Percentiles rank a stretch among this genome's conserved stretches.
Evolutionary conservation across 2,329 filamentous ascomycete genomes (phyloP).

Genomic region (Coleophoma cylindrospora): DNA sequence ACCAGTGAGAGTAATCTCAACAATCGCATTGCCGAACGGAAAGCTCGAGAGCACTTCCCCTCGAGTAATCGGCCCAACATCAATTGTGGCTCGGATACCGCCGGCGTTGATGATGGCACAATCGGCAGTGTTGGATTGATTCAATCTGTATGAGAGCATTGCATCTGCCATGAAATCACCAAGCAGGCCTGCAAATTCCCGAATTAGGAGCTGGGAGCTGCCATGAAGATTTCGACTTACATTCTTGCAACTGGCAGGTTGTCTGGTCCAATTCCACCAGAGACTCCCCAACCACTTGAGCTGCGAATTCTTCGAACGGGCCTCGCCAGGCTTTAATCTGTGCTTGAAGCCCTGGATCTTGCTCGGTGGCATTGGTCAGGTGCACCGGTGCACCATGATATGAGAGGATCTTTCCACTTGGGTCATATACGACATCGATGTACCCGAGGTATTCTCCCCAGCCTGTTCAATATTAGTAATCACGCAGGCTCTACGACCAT

Average conservation of each 20-base stretch:
- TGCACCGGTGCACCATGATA: slow-evolving; percentile 62
- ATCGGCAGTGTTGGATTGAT: slow-evolving; percentile 32
- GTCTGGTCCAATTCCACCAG: slow-evolving; percentile 53
- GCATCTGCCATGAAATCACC: slow-evolving; percentile 53
- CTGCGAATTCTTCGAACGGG: slow-evolving; percentile 56
- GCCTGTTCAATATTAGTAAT: slow-evolving; percentile 3
- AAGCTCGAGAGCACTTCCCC: slow-evolving; percentile 60
- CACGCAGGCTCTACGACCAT: too few relatives aligned
- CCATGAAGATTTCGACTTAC: slow-evolving; percentile 21
- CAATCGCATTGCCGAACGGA: slow-evolving; percentile 61
- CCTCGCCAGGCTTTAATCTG: slow-evolving; percentile 53
- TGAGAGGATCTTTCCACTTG: slow-evolving; percentile 52
- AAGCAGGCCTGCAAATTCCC: slow-evolving; percentile 27
- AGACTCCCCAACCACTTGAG: slow-evolving; percentile 49
- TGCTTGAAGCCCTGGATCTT: slow-evolving; percentile 50
- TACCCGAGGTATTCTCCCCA: slow-evolving; percentile 67
- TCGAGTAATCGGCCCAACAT: slow-evolving; percentile 54
- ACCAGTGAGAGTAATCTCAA: slow-evolving; percentile 49
- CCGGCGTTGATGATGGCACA: slow-evolving; percentile 57
- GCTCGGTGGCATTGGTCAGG: slow-evolving; percentile 53
- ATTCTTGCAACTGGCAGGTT: slow-evolving; percentile 53
- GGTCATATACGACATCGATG: slow-evolving; percentile 61
- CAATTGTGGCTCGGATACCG: slow-evolving; percentile 59
- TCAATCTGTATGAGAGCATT: slow-evolving; percentile 54
- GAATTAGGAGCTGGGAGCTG: neutral